Percentiles rank a stretch among this genome's conserved stretches.
Conservation (phyloP, 805 yeast species). For the Suhomyces tanzawaensis region DNA sequence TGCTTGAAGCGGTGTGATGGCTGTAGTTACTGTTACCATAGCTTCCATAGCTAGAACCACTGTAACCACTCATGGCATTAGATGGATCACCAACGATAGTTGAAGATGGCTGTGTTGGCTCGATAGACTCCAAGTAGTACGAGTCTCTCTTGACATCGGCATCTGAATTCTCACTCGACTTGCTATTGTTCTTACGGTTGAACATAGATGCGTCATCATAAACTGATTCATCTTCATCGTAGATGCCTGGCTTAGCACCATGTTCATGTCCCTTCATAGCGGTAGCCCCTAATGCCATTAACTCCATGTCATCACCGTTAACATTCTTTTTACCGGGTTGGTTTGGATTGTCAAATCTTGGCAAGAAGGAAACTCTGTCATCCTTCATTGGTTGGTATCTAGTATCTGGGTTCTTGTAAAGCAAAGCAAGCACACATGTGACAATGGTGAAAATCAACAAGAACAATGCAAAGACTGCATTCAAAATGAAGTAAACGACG, state of each 20-base stretch:
- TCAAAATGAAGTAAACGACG: constrained; percentile 80
- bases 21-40: neutral
- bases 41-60: constrained; percentile 5
- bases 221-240: constrained; percentile 31
- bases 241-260: constrained; percentile 22
- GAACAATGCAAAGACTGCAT: constrained; percentile 84
- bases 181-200: constrained; percentile 1
- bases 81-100: constrained; percentile 42
- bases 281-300: constrained; percentile 70
- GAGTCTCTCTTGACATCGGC: constrained; percentile 23
- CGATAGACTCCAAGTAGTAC: constrained; percentile 26
- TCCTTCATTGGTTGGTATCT: constrained; percentile 96
- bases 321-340: constrained; percentile 14
- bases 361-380: constrained; percentile 94
- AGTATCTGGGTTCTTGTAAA: constrained; percentile 90
- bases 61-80: constrained; percentile 24
- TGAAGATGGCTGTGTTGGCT: constrained; percentile 43
- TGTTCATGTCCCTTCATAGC: constrained; percentile 63
- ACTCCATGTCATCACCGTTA: constrained; percentile 52
- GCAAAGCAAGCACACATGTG: constrained; percentile 78
- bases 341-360: constrained; percentile 48
- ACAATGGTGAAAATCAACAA: constrained; percentile 82
- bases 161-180: constrained; percentile 1
- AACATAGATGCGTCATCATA: constrained; percentile 28
- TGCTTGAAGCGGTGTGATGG: constrained; percentile 1